A percentile compares a stretch with the other conserved stretches of the same genome.
These are phyloP conservation scores for Medakamo hakoo DNA, from an alignment of 139 green algal genomes.

Conservation along the genomic window DNA sequence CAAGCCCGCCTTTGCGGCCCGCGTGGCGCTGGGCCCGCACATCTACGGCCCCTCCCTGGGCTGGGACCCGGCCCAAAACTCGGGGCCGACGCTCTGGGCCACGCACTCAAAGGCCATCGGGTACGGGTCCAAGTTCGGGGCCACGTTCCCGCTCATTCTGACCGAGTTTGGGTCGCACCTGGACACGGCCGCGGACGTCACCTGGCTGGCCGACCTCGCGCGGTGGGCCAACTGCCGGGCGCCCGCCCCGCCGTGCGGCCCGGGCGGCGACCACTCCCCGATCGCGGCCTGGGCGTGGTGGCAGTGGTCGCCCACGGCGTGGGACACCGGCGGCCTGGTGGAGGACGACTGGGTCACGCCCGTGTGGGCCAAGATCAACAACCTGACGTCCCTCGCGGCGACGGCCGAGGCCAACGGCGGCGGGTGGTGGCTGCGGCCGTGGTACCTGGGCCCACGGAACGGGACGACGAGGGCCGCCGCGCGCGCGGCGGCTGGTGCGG, in stretches of 20 bases:
- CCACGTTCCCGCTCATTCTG: not conserved
- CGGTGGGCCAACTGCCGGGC: not conserved
- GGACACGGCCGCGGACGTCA: not conserved
- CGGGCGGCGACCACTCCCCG: not conserved
- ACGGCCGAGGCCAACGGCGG: not conserved
- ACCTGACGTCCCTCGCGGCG: not conserved
- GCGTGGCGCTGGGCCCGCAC: not conserved
- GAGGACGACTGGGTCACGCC: constrained; percentile 2
- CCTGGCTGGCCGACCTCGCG: not conserved
- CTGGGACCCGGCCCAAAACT: not conserved
- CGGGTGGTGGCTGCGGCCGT: not conserved
- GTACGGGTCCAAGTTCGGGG: not conserved
- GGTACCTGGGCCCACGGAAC: not conserved
- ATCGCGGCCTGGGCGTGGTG: not conserved
- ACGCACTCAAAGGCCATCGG: not conserved
- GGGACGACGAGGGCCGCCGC: no score
- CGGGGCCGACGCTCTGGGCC: not conserved
- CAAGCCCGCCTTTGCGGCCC: not conserved
- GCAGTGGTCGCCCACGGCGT: constrained; percentile 1
- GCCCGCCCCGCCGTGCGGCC: no score
- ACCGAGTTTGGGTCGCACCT: not conserved
- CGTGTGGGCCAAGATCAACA: constrained; percentile 1
- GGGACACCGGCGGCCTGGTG: constrained; percentile 7
- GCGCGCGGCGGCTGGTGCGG: no score
- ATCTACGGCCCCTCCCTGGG: not conserved